phyloP scores from a whole-genome alignment of 2,329 filamentous ascomycete genomes.

The Sarocladium strictum region DNA sequence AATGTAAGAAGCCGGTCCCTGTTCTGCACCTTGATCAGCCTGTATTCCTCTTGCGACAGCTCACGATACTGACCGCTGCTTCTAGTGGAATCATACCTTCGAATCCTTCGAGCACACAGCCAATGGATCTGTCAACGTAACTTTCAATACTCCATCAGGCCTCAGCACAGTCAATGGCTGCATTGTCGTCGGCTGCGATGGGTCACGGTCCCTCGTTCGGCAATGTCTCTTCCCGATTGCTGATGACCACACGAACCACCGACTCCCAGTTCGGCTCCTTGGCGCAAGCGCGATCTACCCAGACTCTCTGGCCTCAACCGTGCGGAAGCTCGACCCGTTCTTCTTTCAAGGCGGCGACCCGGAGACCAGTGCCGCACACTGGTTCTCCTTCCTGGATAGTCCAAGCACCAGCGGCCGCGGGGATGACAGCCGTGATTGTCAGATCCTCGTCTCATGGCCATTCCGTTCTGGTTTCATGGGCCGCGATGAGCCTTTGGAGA shows the following conservation, averaged over 20 bases:
- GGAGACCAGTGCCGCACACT: conserved; percentile 3
- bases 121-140: neutral
- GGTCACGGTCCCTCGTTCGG: neutral
- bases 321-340: conserved; percentile 2
- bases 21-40: no score
- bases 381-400: conserved; percentile 10
- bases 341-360: conserved; percentile 9
- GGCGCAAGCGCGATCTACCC: conserved; percentile 3
- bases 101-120: neutral
- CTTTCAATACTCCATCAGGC: neutral
- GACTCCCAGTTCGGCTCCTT: neutral
- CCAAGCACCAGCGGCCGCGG: conserved; percentile 6
- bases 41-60: no score
- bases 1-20: no score
- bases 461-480: neutral
- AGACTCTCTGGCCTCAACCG: neutral
- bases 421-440: neutral
- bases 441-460: conserved; percentile 1
- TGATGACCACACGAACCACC: neutral
- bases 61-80: neutral
- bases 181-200: conserved; percentile 8
- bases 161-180: neutral
- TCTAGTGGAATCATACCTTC: neutral
- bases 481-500: neutral
- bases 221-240: neutral